phyloP scores from a whole-genome alignment of 2,329 filamentous ascomycete genomes.

The Phoma sp. region DNA sequence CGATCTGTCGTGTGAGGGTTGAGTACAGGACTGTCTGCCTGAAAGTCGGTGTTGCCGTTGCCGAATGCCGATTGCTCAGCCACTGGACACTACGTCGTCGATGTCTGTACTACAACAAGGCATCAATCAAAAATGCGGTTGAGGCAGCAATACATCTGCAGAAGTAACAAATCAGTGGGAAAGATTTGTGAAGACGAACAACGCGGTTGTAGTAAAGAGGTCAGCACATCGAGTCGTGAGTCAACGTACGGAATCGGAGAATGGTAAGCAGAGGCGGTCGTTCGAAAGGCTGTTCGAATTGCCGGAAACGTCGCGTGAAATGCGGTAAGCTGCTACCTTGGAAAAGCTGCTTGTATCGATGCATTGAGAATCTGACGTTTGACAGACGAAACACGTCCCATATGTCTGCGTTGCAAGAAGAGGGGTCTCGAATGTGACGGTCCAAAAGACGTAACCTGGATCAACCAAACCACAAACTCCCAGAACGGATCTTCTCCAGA shows the following conservation, averaged over 20 bases:
- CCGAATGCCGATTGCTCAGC: conserved; percentile 5
- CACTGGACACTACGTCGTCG: conserved; percentile 5
- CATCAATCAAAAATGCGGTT: neutral
- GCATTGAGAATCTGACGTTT: neutral
- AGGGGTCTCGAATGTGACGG: conserved; percentile 32
- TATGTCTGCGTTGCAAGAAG: conserved; percentile 33
- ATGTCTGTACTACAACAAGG: conserved; percentile 1
- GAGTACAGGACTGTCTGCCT: too few species aligned
- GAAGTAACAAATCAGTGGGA: neutral
- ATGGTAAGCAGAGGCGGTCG: conserved; percentile 41
- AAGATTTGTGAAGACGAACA: neutral
- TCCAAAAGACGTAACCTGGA: conserved; percentile 33
- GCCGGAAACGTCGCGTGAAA: conserved; percentile 35
- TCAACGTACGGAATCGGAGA: neutral
- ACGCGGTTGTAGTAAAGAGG: too few species aligned
- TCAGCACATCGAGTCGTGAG: neutral
- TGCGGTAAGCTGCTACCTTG: conserved; percentile 27
- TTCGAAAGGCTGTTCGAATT: conserved; percentile 36
- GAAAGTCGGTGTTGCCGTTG: conserved; percentile 2
- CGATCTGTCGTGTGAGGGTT: too few species aligned
- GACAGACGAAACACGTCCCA: conserved; percentile 34
- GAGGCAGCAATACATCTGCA: neutral
- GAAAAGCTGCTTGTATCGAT: neutral
- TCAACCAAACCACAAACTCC: conserved; percentile 21
- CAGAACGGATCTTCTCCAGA: neutral